A percentile compares a stretch with the other conserved stretches of the same genome.
Evolutionary conservation across 2,329 filamentous ascomycete species (phyloP).

Genomic region (Colletotrichum tanaceti): DNA sequence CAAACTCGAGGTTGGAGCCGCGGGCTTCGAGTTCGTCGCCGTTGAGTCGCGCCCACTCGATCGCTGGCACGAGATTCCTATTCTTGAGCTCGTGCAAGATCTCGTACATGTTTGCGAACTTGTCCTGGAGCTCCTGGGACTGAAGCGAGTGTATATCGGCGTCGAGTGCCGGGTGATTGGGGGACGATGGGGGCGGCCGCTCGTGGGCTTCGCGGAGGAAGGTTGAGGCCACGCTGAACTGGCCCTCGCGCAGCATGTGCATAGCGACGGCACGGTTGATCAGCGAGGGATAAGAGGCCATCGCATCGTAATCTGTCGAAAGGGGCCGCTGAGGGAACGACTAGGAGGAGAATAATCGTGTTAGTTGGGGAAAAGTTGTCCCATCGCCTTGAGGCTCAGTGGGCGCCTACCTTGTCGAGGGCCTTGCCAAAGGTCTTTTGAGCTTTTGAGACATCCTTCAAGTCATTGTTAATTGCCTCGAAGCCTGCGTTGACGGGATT

Average conservation of each 20-base stretch:
- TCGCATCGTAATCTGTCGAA: slow-evolving; percentile 82
- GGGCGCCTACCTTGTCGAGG: slow-evolving; percentile 75
- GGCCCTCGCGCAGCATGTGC: slow-evolving; percentile 94
- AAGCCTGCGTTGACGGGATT: slow-evolving; percentile 85
- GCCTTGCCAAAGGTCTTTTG: slow-evolving; percentile 87
- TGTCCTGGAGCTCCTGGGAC: slow-evolving; percentile 76
- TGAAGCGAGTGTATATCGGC: slow-evolving; percentile 68
- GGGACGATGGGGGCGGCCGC: slow-evolving; percentile 45
- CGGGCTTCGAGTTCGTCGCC: slow-evolving; percentile 78
- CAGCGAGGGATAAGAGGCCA: slow-evolving; percentile 78
- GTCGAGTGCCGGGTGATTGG: slow-evolving; percentile 34
- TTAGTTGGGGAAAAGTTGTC: slow-evolving; percentile 35
- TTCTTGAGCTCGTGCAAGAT: slow-evolving; percentile 83
- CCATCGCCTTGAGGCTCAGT: background rate
- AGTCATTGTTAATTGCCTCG: slow-evolving; percentile 80
- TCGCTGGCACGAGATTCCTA: slow-evolving; percentile 83
- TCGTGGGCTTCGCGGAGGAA: slow-evolving; percentile 79
- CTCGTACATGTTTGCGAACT: slow-evolving; percentile 90
- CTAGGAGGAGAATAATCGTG: slow-evolving; percentile 42
- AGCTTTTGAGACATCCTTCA: slow-evolving; percentile 85
- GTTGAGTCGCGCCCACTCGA: slow-evolving; percentile 84
- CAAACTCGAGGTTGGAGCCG: slow-evolving; percentile 94
- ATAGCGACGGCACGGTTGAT: slow-evolving; percentile 93
- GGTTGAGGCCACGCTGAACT: slow-evolving; percentile 87
- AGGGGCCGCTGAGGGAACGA: slow-evolving; percentile 67